Evolutionary conservation across 345 rosid species (phyloP).

Genomic region (Aegle marmelos): DNA sequence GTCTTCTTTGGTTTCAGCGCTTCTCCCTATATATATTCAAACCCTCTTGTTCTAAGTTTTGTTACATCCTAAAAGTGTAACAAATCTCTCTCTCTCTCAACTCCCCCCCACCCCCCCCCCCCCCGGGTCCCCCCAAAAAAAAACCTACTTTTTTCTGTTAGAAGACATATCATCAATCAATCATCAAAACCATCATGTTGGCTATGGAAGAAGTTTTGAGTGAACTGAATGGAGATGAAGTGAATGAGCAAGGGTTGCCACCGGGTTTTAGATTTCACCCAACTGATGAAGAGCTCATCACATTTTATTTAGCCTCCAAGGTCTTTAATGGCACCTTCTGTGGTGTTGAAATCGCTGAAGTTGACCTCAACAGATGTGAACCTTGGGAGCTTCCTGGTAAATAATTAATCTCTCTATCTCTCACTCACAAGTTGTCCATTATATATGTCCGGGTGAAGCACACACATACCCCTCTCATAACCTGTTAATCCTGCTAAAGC

Average conservation of each 20-base stretch:
- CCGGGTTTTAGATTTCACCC: constrained; percentile 98
- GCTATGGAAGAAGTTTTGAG: constrained; percentile 60
- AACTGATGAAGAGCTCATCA: constrained; percentile 91
- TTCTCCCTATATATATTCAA: constrained; percentile 20
- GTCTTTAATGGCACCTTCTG: constrained; percentile 68
- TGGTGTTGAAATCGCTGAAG: constrained; percentile 75
- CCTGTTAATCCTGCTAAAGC: too few relatives aligned
- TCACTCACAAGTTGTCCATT: too few relatives aligned
- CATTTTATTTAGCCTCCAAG: constrained; percentile 86
- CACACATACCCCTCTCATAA: too few relatives aligned
- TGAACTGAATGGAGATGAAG: constrained; percentile 64
- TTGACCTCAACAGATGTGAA: constrained; percentile 91
- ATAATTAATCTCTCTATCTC: not conserved
- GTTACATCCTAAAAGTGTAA: not conserved
- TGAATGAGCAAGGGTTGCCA: constrained; percentile 71
- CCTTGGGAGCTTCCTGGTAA: constrained; percentile 99
- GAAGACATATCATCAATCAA: not conserved
- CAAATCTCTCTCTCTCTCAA: not conserved
- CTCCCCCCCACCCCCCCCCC: rapidly evolving
- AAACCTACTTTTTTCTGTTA: not conserved
- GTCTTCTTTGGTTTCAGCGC: constrained; percentile 37
- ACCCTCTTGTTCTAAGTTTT: not conserved
- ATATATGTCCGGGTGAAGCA: too few relatives aligned
- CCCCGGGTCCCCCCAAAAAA: too few relatives aligned
- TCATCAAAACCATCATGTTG: constrained; percentile 26